phyloP scores from a whole-genome alignment of 176 grass and related monocot genomes.

The Guadua angustifolia region DNA sequence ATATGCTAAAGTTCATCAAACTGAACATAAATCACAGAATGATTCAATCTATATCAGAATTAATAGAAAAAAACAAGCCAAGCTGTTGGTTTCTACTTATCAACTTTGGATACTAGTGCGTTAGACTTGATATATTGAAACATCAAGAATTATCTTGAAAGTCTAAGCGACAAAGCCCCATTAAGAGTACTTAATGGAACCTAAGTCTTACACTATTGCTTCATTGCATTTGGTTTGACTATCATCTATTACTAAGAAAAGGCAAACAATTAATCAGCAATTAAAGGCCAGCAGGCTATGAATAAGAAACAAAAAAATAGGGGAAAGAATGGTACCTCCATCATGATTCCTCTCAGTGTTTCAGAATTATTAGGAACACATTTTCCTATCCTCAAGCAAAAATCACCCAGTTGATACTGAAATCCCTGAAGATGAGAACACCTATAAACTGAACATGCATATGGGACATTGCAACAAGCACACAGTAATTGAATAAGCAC shows the following conservation, averaged over 20 bases:
- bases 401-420: constrained; percentile 88
- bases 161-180: neutral
- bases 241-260: constrained; percentile 13
- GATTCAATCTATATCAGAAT: neutral
- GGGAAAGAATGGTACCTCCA: constrained; percentile 67
- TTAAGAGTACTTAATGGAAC: constrained; percentile 20
- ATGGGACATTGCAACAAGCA: neutral
- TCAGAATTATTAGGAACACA: constrained; percentile 74
- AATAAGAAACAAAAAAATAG: neutral
- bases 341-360: constrained; percentile 80
- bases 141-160: neutral
- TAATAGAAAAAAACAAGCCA: neutral
- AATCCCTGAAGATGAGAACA: constrained; percentile 62
- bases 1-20: constrained; percentile 16
- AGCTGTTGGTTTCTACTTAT: neutral
- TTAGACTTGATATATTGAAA: constrained; percentile 1
- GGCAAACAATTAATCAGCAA: neutral
- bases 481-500: neutral
- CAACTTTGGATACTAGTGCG: constrained; percentile 1
- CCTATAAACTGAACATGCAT: constrained; percentile 28
- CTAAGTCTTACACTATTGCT: constrained; percentile 14
- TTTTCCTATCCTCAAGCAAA: constrained; percentile 88
- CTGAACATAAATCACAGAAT: constrained; percentile 3
- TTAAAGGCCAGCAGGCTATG: neutral
- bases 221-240: constrained; percentile 19